Percentiles rank a stretch among this genome's conserved stretches.
These are phyloP conservation scores for Solanum appendiculatum DNA, from an alignment of 257 asterid genomes.

Conservation along the genomic window DNA sequence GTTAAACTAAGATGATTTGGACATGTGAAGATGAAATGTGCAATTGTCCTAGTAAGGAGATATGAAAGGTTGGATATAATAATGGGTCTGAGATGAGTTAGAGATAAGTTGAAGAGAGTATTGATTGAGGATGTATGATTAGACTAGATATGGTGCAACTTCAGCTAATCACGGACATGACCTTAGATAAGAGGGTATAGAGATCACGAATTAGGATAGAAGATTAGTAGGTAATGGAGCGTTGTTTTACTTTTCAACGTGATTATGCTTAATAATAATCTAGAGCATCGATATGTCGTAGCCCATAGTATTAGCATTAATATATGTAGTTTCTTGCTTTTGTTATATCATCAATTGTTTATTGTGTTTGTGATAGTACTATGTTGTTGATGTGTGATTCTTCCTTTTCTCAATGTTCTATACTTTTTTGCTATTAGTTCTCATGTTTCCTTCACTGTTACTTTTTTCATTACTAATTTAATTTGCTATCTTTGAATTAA, in stretches of 20 bases:
- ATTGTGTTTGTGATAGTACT: background rate
- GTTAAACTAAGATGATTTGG: too few relatives aligned
- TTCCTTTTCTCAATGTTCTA: background rate
- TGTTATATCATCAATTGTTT: background rate
- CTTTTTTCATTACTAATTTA: too few relatives aligned
- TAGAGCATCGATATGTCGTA: too few relatives aligned
- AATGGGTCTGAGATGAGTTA: background rate
- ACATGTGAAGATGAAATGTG: too few relatives aligned
- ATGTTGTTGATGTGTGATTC: background rate
- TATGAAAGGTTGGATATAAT: background rate
- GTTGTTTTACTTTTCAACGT: too few relatives aligned
- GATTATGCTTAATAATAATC: background rate
- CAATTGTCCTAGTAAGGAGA: background rate
- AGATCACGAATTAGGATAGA: too few relatives aligned
- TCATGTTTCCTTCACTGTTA: too few relatives aligned
- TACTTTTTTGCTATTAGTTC: background rate
- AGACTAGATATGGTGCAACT: background rate
- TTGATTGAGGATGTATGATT: background rate
- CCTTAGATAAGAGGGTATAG: too few relatives aligned
- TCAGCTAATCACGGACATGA: too few relatives aligned
- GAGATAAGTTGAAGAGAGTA: background rate
- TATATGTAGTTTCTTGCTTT: too few relatives aligned
- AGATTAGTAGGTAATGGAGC: background rate
- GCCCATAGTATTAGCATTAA: too few relatives aligned
- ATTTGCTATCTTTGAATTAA: too few relatives aligned